Evolutionary conservation across 805 yeast species (phyloP).

Genomic region (Saccharomycodes ludwigii): DNA sequence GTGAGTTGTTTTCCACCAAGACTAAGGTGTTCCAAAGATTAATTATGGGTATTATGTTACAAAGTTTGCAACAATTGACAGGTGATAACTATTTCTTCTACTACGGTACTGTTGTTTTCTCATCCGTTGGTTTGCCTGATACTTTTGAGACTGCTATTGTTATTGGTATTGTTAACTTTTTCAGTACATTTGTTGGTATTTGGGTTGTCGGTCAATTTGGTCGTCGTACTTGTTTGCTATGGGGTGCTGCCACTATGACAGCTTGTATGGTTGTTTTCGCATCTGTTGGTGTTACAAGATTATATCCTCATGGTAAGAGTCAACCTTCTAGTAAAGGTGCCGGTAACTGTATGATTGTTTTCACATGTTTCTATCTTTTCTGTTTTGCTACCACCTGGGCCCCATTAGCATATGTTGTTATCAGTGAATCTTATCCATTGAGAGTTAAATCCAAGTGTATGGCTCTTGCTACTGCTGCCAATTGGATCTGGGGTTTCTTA

Average conservation of each 20-base stretch:
- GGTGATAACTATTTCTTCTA: slow-evolving; percentile 61
- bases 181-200: slow-evolving; percentile 42
- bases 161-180: slow-evolving; percentile 48
- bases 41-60: slow-evolving; percentile 41
- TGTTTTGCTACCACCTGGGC: slow-evolving; percentile 72
- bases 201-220: slow-evolving; percentile 44
- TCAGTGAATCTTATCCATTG: slow-evolving; percentile 60
- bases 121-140: slow-evolving; percentile 48
- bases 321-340: slow-evolving; percentile 37
- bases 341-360: slow-evolving; percentile 61
- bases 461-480: slow-evolving; percentile 50
- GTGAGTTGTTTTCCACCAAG: slow-evolving; percentile 52
- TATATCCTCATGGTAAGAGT: slow-evolving; percentile 31
- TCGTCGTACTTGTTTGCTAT: slow-evolving; percentile 34
- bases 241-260: slow-evolving; percentile 38
- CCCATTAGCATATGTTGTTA: slow-evolving; percentile 52
- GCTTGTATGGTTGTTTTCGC: slow-evolving; percentile 39
- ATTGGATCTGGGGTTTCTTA: slow-evolving; percentile 57
- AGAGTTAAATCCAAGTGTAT: slow-evolving; percentile 49
- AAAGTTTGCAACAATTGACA: slow-evolving; percentile 55
- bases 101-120: slow-evolving; percentile 52
- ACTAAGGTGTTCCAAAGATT: slow-evolving; percentile 42
- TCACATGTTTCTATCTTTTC: slow-evolving; percentile 59
- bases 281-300: slow-evolving; percentile 44
- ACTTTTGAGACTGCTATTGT: slow-evolving; percentile 49